A percentile compares a stretch with the other conserved stretches of the same genome.
phyloP scores from a whole-genome alignment of 805 yeast species.

The Yarrowia hollandica region DNA sequence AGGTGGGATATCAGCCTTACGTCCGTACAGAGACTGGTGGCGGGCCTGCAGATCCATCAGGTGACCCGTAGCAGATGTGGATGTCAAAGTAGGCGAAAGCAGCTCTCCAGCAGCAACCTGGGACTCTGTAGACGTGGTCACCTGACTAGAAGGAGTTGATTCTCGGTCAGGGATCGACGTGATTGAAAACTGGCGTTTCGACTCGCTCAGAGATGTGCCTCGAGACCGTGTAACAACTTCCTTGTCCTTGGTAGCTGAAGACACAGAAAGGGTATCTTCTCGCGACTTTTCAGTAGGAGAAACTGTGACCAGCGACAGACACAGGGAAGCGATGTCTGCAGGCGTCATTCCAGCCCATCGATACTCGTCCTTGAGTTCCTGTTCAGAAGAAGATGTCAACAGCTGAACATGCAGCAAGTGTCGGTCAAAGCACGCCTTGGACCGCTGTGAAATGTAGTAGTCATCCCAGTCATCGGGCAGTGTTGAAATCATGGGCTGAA shows the following conservation, averaged over 20 bases:
- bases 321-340: slow-evolving; percentile 43
- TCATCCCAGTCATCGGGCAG: slow-evolving; percentile 43
- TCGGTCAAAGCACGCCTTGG: slow-evolving; percentile 40
- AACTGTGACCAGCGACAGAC: slow-evolving; percentile 34
- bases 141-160: background rate
- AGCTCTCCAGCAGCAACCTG: slow-evolving; percentile 26
- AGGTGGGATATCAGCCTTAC: slow-evolving; percentile 21
- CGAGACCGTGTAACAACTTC: slow-evolving; percentile 12
- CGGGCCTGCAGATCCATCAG: slow-evolving; percentile 22
- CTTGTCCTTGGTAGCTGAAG: background rate
- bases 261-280: background rate
- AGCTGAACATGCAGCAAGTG: slow-evolving; percentile 53
- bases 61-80: slow-evolving; percentile 9
- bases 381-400: slow-evolving; percentile 43
- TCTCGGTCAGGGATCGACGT: slow-evolving; percentile 23
- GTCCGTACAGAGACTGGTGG: slow-evolving; percentile 14
- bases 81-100: slow-evolving; percentile 14
- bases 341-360: slow-evolving; percentile 42
- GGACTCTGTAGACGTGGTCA: slow-evolving; percentile 4
- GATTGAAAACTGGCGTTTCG: slow-evolving; percentile 10
- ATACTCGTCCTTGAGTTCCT: slow-evolving; percentile 42
- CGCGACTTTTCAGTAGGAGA: slow-evolving; percentile 2
- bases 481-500: slow-evolving; percentile 33
- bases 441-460: slow-evolving; percentile 39
- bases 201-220: slow-evolving; percentile 23